Conservation (phyloP, 768 basidiomycete genomes). For the Hypholoma sublateritium region DNA sequence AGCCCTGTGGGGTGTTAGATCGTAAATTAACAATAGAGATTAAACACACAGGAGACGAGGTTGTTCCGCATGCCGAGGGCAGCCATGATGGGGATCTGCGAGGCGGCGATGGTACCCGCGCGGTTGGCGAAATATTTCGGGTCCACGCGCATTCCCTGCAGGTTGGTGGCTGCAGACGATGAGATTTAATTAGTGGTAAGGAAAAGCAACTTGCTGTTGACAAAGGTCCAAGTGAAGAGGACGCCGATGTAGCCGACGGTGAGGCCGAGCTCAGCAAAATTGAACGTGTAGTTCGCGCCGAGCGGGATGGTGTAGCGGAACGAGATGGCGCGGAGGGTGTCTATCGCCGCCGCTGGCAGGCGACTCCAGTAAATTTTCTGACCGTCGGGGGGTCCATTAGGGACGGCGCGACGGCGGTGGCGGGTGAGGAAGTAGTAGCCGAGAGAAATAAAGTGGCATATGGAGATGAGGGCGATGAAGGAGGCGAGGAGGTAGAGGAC, state of each 20-base stretch:
- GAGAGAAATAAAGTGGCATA: conserved; percentile 31
- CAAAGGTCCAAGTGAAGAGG: conserved; percentile 37
- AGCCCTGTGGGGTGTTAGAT: conserved; percentile 32
- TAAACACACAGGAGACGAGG: conserved; percentile 33
- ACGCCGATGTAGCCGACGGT: conserved; percentile 35
- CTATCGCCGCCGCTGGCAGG: conserved; percentile 31
- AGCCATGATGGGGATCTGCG: conserved; percentile 54
- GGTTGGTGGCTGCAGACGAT: conserved; percentile 28
- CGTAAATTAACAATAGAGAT: background rate
- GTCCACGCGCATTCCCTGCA: conserved; percentile 29
- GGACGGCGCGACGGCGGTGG: background rate
- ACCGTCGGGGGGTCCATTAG: background rate
- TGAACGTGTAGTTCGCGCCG: conserved; percentile 34
- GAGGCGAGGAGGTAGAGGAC: conserved; percentile 41
- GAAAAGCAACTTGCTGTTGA: conserved; percentile 31
- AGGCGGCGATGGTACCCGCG: conserved; percentile 41
- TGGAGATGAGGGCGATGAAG: conserved; percentile 39
- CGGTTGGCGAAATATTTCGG: conserved; percentile 41
- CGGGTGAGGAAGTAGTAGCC: conserved; percentile 17
- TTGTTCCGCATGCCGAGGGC: conserved; percentile 66
- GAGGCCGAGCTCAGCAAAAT: conserved; percentile 39
- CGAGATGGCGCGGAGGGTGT: conserved; percentile 32
- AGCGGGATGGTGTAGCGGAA: conserved; percentile 39
- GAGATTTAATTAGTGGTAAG: background rate
- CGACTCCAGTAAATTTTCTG: conserved; percentile 17